phyloP scores from a whole-genome alignment of 2,329 filamentous ascomycete species.

The Furcasterigmium furcatum region DNA sequence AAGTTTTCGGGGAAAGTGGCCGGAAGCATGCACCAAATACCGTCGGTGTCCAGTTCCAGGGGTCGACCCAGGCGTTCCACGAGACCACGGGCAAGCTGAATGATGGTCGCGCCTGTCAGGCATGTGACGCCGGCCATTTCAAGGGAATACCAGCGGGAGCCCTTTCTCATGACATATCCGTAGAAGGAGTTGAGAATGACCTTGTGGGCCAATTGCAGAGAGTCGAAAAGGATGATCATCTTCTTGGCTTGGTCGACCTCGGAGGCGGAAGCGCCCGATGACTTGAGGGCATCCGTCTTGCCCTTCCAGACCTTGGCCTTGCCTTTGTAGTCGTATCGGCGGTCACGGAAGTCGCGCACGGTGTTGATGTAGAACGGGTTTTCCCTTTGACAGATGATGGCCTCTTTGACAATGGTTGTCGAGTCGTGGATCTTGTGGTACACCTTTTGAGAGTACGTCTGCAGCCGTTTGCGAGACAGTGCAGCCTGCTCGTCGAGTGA shows the following conservation, averaged over 20 bases:
- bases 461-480: conserved; percentile 81
- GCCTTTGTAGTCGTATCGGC: conserved; percentile 97
- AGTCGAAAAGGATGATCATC: conserved; percentile 97
- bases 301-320: conserved; percentile 98
- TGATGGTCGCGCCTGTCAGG: conserved; percentile 92
- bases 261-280: conserved; percentile 67
- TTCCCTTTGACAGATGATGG: conserved; percentile 96
- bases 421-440: conserved; percentile 99
- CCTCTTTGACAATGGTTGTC: conserved; percentile 87
- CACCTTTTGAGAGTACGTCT: conserved; percentile 95
- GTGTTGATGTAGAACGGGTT: conserved; percentile 99
- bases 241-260: conserved; percentile 96
- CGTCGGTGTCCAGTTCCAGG: conserved; percentile 92
- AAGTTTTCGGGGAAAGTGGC: conserved; percentile 97
- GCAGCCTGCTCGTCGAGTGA: conserved; percentile 76
- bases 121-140: conserved; percentile 99
- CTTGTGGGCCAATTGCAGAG: conserved; percentile 93
- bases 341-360: conserved; percentile 92
- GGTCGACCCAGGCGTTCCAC: conserved; percentile 92
- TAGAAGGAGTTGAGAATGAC: conserved; percentile 99
- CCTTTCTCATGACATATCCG: conserved; percentile 98
- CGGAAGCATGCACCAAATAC: conserved; percentile 99
- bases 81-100: conserved; percentile 90
- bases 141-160: conserved; percentile 97
- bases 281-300: conserved; percentile 84